Evolutionary conservation across 805 yeast genomes (phyloP).

Genomic region (Pichia manshurica): DNA sequence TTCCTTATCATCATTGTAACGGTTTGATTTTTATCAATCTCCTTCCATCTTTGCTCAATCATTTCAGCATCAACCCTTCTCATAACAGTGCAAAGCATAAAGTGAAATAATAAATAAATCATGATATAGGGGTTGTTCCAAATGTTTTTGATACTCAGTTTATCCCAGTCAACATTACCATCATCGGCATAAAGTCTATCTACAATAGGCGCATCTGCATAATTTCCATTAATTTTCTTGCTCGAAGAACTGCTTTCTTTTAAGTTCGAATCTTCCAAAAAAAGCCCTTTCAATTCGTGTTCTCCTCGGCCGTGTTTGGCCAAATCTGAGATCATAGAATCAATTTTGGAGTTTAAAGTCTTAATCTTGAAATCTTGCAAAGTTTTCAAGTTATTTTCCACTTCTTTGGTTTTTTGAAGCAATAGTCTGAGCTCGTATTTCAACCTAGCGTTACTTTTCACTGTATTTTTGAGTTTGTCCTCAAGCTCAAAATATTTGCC

Average conservation of each 20-base stretch:
- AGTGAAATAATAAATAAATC: slow-evolving; percentile 19
- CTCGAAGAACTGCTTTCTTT: background rate
- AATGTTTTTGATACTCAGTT: slow-evolving; percentile 11
- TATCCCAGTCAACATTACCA: slow-evolving; percentile 10
- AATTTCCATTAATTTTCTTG: background rate
- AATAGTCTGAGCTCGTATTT: slow-evolving; percentile 61
- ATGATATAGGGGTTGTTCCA: slow-evolving; percentile 21
- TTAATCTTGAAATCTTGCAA: slow-evolving; percentile 33
- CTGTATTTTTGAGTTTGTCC: slow-evolving; percentile 43
- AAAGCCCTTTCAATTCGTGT: background rate
- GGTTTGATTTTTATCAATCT: slow-evolving; percentile 25
- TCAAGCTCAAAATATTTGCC: slow-evolving; percentile 25
- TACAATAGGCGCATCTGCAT: background rate
- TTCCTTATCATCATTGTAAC: slow-evolving; percentile 22
- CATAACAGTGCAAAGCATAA: slow-evolving; percentile 15
- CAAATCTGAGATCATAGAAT: slow-evolving; percentile 1
- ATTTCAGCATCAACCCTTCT: slow-evolving; percentile 17
- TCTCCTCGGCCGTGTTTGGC: background rate
- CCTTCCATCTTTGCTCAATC: slow-evolving; percentile 25
- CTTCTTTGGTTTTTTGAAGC: slow-evolving; percentile 57
- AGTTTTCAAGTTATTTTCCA: slow-evolving; percentile 47
- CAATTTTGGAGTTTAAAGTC: slow-evolving; percentile 19
- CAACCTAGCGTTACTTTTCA: slow-evolving; percentile 51
- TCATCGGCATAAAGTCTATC: slow-evolving; percentile 8
- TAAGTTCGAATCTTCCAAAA: background rate